Evolutionary conservation across 495 filamentous ascomycete genomes (phyloP), one percentile per base, ranked within the genome.

Genomic region (Venustampulla echinocandica): DNA sequence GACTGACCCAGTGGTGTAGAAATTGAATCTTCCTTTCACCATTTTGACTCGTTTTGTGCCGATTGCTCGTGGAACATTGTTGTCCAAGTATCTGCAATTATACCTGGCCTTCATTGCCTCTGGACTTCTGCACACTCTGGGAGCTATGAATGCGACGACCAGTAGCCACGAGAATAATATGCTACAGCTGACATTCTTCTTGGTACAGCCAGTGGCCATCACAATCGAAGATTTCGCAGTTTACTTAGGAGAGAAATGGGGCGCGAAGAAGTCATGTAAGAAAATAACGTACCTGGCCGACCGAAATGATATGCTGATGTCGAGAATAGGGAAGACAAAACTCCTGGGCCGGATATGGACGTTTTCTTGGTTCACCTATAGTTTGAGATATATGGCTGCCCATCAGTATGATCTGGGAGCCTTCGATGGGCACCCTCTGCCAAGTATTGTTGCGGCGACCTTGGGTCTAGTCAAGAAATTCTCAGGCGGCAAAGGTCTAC

Each of bases 121-220:
- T 18, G 45, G 48, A 20, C 4, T 20, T 9, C 25, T 54, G 6
- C 57, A 57, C 32, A 46, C 49, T 15, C 2, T 47, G 18, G 49
- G 49, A 23, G 42, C 49, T 3, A 15, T 46, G 45, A 56, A 43
- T 22, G 32, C 50, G 23, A 19, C 52, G 3, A 44, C 35, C n/a
- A 47, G 33, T 13, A 18, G 34, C 33, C 13, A 24, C 14, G 33
- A 44, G 21, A 32, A 41, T 5, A 53, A 56, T 35, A 20, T 36
- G 19, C 35, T 39, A 32, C 50, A 57, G 38, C 6, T 53, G 10
- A 34, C 47, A 2, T 60, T 49, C 24, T 60, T 60, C 42, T 42
- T 57, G 50, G 10, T 43, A 34, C 57, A 60, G 28, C 57, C 57
- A 1, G 38, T 54, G 10, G 52, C 50, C 32, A 60, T 60, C n/a